Evolutionary conservation across 2,329 filamentous ascomycete species (phyloP).

Genomic region (Ambrosiella xylebori): DNA sequence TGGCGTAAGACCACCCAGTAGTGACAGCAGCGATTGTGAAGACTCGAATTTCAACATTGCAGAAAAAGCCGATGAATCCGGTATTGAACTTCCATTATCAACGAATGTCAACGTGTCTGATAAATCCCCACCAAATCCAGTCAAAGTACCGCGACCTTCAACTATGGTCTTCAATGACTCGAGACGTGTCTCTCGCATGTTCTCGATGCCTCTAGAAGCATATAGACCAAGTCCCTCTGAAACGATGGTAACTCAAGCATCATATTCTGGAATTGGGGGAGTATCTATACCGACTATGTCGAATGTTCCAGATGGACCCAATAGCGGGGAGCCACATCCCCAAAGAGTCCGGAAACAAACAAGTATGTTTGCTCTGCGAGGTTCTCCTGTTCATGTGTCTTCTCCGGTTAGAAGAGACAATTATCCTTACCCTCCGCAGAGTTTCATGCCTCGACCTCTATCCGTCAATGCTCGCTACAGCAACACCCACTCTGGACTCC

Average conservation of each 20-base stretch:
- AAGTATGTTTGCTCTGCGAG: neutral
- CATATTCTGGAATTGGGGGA: neutral
- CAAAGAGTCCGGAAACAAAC: neutral
- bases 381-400: neutral
- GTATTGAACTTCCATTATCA: neutral
- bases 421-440: neutral
- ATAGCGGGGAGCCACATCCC: neutral
- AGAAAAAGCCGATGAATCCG: conserved; percentile 1
- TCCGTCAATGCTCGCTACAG: neutral
- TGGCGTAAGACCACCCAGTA: neutral
- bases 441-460: neutral
- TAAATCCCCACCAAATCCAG: neutral
- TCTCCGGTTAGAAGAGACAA: neutral
- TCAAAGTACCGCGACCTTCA: neutral
- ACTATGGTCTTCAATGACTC: neutral
- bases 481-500: neutral
- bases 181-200: neutral
- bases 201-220: conserved; percentile 3
- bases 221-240: neutral
- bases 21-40: neutral
- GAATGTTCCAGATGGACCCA: neutral
- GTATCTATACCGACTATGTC: neutral
- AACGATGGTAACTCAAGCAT: neutral
- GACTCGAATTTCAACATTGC: neutral
- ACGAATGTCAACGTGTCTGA: neutral